Evolutionary conservation across 768 basidiomycete genomes (phyloP).

Genomic region (Crepidotus variabilis): DNA sequence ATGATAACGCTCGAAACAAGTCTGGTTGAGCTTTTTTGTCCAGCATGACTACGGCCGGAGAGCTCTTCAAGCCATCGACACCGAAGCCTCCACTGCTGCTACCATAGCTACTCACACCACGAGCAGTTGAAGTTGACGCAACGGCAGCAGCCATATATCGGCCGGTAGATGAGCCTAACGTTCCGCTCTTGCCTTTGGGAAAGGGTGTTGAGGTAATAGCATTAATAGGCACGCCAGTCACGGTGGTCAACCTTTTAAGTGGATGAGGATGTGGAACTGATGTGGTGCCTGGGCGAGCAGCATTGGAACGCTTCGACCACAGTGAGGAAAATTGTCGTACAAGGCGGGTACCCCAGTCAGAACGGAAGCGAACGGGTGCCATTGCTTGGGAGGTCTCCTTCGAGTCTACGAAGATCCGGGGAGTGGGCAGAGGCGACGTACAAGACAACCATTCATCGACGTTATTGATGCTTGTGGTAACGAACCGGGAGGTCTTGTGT

Average conservation of each 20-base stretch:
- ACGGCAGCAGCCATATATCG: not conserved
- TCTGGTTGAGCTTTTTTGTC: not conserved
- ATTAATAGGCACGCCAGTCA: not conserved
- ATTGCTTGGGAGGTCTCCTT: constrained; percentile 76
- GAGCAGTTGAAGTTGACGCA: not conserved
- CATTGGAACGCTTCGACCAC: constrained; percentile 37
- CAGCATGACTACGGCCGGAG: not conserved
- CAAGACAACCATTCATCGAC: constrained; percentile 64
- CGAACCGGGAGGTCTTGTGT: constrained; percentile 38
- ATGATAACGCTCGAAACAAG: not conserved
- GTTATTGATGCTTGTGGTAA: constrained; percentile 62
- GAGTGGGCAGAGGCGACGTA: constrained; percentile 27
- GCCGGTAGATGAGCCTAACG: not conserved
- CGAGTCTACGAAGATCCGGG: constrained; percentile 55
- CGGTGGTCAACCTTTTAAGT: not conserved
- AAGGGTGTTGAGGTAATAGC: not conserved
- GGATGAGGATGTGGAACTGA: constrained; percentile 1
- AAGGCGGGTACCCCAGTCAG: constrained; percentile 47
- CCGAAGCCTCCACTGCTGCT: not conserved
- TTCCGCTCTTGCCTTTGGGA: not conserved
- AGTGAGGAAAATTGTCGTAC: constrained; percentile 46
- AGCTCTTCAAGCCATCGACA: not conserved
- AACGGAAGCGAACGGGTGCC: constrained; percentile 59
- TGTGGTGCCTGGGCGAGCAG: constrained; percentile 6
- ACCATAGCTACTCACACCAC: not conserved